Percentiles rank a stretch among this genome's conserved stretches.
Evolutionary conservation across 2,329 filamentous ascomycete genomes (phyloP).

Genomic region (Huntiella savannae): DNA sequence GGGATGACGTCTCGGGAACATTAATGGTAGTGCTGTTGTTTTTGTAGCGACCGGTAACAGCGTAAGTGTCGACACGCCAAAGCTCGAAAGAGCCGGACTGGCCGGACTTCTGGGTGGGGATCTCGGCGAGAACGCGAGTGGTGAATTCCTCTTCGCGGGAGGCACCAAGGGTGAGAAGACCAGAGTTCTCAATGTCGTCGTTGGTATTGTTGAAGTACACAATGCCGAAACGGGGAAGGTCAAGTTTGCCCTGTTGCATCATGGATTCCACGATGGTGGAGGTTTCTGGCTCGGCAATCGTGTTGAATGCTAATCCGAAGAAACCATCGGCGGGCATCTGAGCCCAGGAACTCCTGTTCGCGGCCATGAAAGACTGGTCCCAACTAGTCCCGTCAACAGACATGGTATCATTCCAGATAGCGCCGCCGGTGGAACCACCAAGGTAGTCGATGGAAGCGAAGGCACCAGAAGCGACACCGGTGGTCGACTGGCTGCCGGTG

Average conservation of each 20-base stretch:
- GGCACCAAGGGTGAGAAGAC: slow-evolving; percentile 18
- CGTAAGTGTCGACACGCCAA: slow-evolving; percentile 16
- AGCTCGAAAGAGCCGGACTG: slow-evolving; percentile 15
- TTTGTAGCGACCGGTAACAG: slow-evolving; percentile 11
- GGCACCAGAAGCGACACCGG: slow-evolving; percentile 13
- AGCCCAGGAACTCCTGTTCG: slow-evolving; percentile 16
- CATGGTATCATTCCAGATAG: slow-evolving; percentile 16
- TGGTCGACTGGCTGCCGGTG: slow-evolving; percentile 17
- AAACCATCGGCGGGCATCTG: slow-evolving; percentile 19
- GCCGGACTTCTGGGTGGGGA: slow-evolving; percentile 12
- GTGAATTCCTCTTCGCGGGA: slow-evolving; percentile 17
- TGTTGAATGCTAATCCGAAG: slow-evolving; percentile 19
- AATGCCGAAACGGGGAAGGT: slow-evolving; percentile 18
- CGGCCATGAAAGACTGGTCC: slow-evolving; percentile 17
- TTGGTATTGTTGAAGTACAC: slow-evolving; percentile 16
- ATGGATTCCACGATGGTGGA: slow-evolving; percentile 19
- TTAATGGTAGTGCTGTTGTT: neutral
- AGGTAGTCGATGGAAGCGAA: slow-evolving; percentile 17
- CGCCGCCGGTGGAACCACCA: slow-evolving; percentile 16
- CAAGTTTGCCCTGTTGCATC: slow-evolving; percentile 16
- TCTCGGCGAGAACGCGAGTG: slow-evolving; percentile 13
- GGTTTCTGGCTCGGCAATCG: slow-evolving; percentile 17
- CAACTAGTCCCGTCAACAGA: slow-evolving; percentile 13
- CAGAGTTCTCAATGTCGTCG: neutral
- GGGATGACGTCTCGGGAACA: neutral